Evolutionary conservation across 495 filamentous ascomycete species (phyloP), one percentile per base, ranked within the genome.

Genomic region (Jackrogersella minutella): DNA sequence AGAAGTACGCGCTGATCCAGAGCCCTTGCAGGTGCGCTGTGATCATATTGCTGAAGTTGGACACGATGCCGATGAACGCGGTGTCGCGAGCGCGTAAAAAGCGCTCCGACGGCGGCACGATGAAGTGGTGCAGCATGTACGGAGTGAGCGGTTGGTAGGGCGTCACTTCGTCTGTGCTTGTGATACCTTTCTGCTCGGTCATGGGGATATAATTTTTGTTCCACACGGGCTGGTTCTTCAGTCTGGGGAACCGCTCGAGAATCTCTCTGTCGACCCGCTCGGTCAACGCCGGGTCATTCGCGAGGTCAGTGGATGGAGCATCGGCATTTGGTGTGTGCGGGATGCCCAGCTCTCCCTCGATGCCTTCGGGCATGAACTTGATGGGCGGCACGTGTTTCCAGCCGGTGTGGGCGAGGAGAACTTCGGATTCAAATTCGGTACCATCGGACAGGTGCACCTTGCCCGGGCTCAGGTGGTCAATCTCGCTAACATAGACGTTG

Each of bases 1-100:
- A 66, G 31, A 85, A 78, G 67, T 82, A 93, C 0, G 90, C 90
- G 14, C 82, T 77, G 30, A 90, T 84, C 91, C 90, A 95, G 8
- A 93, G 77, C 1, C 86, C 88, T 62, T 93, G 90, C 2, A 84
- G 74, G 52, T 93, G 88, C 1, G 90, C 86, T 3, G 87, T 76
- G 11, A 88, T 70, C 10, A 83, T 73, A n/a, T 87, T 88, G 64
- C 83, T 82, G 64, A 91, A 87, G 58, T 84, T 87, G 69, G 85
- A 82, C 17, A 89, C 68, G 13, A 85, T 75, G n/a, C 91, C 91
- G 37, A 84, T 77, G 66, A 92, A 91, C 3, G 87, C 90, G 52
- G 91, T 82, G 36, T 87, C 86, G 16, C 87, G 85, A 8, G 81
- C 77, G 3, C 77, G 74, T 5, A 85, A 71, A 33, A 87, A 77